These are phyloP conservation scores for Gossypium lobatum DNA, from an alignment of 441 rosid species.

Conservation along the genomic window DNA sequence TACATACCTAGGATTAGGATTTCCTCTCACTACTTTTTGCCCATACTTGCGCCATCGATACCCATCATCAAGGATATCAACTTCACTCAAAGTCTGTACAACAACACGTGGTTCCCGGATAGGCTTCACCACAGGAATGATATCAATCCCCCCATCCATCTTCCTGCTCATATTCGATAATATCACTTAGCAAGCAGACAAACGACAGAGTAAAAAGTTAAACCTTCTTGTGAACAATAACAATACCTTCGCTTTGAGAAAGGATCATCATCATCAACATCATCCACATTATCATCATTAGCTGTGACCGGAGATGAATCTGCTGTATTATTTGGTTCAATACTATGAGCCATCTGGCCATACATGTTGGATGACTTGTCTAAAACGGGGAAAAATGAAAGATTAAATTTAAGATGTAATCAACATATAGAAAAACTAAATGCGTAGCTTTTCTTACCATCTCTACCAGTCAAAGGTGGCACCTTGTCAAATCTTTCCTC, in stretches of 20 bases:
- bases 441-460: constrained; percentile 40
- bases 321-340: constrained; percentile 44
- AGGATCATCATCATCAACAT: constrained; percentile 63
- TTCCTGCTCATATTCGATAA: constrained; percentile 47
- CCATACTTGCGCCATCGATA: constrained; percentile 99
- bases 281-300: constrained; percentile 57
- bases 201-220: constrained; percentile 5
- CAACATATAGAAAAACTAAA: not conserved
- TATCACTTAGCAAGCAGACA: constrained; percentile 16
- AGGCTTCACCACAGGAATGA: constrained; percentile 77
- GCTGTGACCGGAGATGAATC: constrained; percentile 51
- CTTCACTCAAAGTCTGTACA: constrained; percentile 94
- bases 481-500: constrained; percentile 65
- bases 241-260: constrained; percentile 72
- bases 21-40: constrained; percentile 97
- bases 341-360: constrained; percentile 38
- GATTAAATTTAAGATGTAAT: not conserved
- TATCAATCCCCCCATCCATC: constrained; percentile 69
- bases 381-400: constrained; percentile 23
- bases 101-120: constrained; percentile 93
- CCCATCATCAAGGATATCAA: constrained; percentile 97
- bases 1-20: constrained; percentile 89
- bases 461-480: constrained; percentile 39
- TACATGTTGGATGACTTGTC: constrained; percentile 51
- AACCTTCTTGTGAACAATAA: constrained; percentile 8